Evolutionary conservation across 2,329 filamentous ascomycete species (phyloP).

Genomic region (Ophiocordyceps robertsii): DNA sequence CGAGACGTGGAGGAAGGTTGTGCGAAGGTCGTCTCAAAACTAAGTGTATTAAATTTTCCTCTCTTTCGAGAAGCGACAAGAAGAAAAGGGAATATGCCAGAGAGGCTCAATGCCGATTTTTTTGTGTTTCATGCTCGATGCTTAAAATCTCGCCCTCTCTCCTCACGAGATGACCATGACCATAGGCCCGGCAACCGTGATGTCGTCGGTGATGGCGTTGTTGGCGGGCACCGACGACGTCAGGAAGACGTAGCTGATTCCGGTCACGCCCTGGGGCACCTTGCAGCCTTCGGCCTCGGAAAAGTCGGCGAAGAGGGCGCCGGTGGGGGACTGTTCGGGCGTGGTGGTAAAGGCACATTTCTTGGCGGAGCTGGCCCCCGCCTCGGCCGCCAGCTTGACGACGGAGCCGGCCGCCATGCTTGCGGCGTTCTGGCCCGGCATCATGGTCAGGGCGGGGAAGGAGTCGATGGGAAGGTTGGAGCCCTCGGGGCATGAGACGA

Average conservation of each 20-base stretch:
- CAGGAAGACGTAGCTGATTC: slow-evolving; percentile 55
- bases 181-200: slow-evolving; percentile 53
- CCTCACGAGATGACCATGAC: slow-evolving; percentile 22
- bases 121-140: too few species aligned
- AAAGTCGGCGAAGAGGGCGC: slow-evolving; percentile 47
- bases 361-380: slow-evolving; percentile 23
- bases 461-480: slow-evolving; percentile 48
- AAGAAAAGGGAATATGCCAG: too few species aligned
- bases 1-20: too few species aligned
- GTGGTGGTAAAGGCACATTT: slow-evolving; percentile 58
- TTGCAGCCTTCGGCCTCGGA: slow-evolving; percentile 37
- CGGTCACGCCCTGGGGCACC: slow-evolving; percentile 47
- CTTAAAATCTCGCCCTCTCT: too few species aligned
- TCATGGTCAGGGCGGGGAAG: slow-evolving; percentile 45
- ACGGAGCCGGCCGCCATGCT: slow-evolving; percentile 19
- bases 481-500: slow-evolving; percentile 53
- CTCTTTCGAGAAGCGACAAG: too few species aligned
- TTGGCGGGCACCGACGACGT: slow-evolving; percentile 37
- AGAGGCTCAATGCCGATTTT: too few species aligned
- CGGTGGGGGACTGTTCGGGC: slow-evolving; percentile 35
- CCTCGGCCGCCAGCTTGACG: slow-evolving; percentile 32
- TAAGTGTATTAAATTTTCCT: too few species aligned
- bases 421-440: slow-evolving; percentile 25
- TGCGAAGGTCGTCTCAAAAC: too few species aligned
- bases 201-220: slow-evolving; percentile 44